phyloP scores from a whole-genome alignment of 2,329 filamentous ascomycete species.

The Talaromyces verruculosus region DNA sequence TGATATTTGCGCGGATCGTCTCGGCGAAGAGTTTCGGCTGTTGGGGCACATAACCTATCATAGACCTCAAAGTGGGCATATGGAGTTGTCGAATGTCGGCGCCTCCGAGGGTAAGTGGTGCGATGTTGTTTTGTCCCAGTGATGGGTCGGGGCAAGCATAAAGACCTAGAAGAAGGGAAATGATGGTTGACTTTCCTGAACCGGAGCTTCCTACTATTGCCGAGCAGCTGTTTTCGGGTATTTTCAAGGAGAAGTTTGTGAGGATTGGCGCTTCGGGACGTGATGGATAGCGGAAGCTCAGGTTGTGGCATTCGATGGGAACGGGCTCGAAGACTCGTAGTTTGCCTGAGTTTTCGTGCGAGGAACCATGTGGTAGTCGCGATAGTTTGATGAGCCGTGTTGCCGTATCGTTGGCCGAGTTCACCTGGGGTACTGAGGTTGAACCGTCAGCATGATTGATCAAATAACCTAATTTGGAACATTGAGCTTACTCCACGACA shows the following conservation, averaged over 20 bases:
- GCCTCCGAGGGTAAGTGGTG: slow-evolving; percentile 53
- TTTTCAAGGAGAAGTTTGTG: slow-evolving; percentile 62
- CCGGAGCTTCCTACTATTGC: slow-evolving; percentile 83
- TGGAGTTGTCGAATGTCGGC: slow-evolving; percentile 60
- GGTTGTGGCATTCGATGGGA: slow-evolving; percentile 59
- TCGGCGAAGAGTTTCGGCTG: slow-evolving; percentile 60
- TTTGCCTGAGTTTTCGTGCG: slow-evolving; percentile 59
- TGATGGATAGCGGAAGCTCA: slow-evolving; percentile 72
- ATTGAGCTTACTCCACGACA: slow-evolving; percentile 57
- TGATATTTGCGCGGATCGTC: slow-evolving; percentile 57
- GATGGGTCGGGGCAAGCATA: slow-evolving; percentile 48
- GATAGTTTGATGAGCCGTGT: slow-evolving; percentile 70
- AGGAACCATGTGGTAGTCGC: slow-evolving; percentile 55
- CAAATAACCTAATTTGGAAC: not conserved
- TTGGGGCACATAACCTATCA: slow-evolving; percentile 62
- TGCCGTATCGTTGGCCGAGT: slow-evolving; percentile 70
- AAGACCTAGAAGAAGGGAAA: slow-evolving; percentile 70
- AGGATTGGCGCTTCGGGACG: slow-evolving; percentile 58
- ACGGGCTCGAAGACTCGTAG: slow-evolving; percentile 43
- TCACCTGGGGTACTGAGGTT: slow-evolving; percentile 69
- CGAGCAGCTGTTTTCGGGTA: slow-evolving; percentile 64
- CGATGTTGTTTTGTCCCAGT: slow-evolving; percentile 20
- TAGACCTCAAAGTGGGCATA: slow-evolving; percentile 58
- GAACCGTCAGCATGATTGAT: slow-evolving; percentile 20
- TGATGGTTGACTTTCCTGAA: slow-evolving; percentile 86